Percentiles rank a stretch among this genome's conserved stretches.
These are phyloP conservation scores for Amniculicola lignicola DNA, from an alignment of 495 filamentous ascomycete genomes.

Conservation along the genomic window DNA sequence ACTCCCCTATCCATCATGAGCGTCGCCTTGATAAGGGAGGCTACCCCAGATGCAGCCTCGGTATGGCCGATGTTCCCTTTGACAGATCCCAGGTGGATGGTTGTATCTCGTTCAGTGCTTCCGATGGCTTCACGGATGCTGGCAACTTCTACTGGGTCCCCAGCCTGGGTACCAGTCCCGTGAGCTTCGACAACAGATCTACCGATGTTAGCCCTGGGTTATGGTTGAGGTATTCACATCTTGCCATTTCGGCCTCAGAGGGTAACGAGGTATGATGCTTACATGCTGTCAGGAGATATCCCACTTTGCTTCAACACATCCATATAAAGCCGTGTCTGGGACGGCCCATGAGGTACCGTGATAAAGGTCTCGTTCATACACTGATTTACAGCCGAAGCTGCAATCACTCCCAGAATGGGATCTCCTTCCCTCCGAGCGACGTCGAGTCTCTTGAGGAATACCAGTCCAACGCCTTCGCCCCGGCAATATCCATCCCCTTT, in stretches of 20 bases:
- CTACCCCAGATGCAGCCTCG: constrained; percentile 39
- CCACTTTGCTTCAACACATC: neutral
- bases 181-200: constrained; percentile 16
- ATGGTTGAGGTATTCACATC: too few relatives aligned
- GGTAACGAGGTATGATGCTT: too few relatives aligned
- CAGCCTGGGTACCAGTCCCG: constrained; percentile 21
- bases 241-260: too few relatives aligned
- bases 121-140: constrained; percentile 12
- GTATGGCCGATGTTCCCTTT: constrained; percentile 40
- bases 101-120: neutral
- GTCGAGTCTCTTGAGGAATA: constrained; percentile 43
- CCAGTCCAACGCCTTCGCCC: constrained; percentile 45
- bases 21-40: constrained; percentile 44
- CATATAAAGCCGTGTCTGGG: neutral
- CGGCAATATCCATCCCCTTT: constrained; percentile 48
- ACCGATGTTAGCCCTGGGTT: too few relatives aligned
- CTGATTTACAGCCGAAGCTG: constrained; percentile 42
- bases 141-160: constrained; percentile 12
- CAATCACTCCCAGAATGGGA: constrained; percentile 46
- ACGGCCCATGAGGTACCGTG: neutral
- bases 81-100: constrained; percentile 31
- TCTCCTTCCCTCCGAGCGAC: constrained; percentile 37
- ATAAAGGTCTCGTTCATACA: constrained; percentile 45
- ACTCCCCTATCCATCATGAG: constrained; percentile 47
- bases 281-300: constrained; percentile 27